phyloP scores from a whole-genome alignment of 768 basidiomycete genomes.

The Infundibulicybe gibba region DNA sequence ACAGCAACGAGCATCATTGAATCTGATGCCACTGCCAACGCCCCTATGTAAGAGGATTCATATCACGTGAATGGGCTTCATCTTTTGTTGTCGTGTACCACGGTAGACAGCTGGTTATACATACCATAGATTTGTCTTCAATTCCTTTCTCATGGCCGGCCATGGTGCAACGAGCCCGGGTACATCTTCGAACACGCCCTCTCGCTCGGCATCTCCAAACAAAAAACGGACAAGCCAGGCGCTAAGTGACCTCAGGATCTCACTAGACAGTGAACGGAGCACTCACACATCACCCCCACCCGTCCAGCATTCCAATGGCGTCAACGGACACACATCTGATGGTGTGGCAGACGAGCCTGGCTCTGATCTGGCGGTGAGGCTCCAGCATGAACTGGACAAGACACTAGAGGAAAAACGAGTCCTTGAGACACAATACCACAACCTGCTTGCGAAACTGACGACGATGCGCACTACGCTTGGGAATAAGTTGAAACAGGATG shows the following conservation, averaged over 20 bases:
- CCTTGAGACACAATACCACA: slow-evolving; percentile 82
- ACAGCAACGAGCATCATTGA: too few species aligned
- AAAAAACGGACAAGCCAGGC: slow-evolving; percentile 5
- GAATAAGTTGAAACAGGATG: slow-evolving; percentile 94
- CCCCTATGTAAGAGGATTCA: too few species aligned
- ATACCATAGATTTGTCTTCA: not conserved
- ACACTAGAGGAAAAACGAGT: slow-evolving; percentile 85
- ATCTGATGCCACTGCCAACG: too few species aligned
- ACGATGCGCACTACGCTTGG: slow-evolving; percentile 92
- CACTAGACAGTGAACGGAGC: slow-evolving; percentile 45
- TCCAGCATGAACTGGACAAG: slow-evolving; percentile 73
- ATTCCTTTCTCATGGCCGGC: slow-evolving; percentile 13
- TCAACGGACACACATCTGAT: slow-evolving; percentile 25
- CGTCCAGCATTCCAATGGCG: slow-evolving; percentile 23
- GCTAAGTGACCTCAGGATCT: slow-evolving; percentile 29
- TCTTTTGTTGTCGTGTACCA: too few species aligned
- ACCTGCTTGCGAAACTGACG: slow-evolving; percentile 83
- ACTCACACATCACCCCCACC: slow-evolving; percentile 18
- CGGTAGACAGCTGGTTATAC: not conserved
- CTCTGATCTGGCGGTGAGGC: slow-evolving; percentile 48
- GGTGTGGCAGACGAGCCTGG: slow-evolving; percentile 33
- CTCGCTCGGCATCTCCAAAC: slow-evolving; percentile 26
- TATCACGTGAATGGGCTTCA: too few species aligned
- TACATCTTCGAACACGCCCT: slow-evolving; percentile 20
- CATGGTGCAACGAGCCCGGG: slow-evolving; percentile 17